Evolutionary conservation across 2,329 filamentous ascomycete genomes (phyloP), one percentile per base, ranked within the genome.

Genomic region (Claviceps sorghi): DNA sequence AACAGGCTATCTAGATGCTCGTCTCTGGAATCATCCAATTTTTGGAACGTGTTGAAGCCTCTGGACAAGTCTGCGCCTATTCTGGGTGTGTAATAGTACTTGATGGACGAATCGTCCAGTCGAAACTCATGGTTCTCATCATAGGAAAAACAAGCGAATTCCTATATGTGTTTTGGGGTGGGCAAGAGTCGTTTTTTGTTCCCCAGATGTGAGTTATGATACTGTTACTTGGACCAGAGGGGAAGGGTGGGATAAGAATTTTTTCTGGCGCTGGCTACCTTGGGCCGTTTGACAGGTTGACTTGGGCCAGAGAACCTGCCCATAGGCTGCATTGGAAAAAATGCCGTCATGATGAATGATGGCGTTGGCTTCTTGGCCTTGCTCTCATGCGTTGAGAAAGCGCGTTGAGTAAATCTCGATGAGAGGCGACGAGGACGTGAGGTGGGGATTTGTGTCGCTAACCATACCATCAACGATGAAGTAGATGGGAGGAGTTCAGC

Each of bases 141-240:
- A 68, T 93, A 97, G 9, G 91, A 97, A 69, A 97, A 98, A 68
- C 78, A 88, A 4, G 91, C 79, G 58, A 98, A 86, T 72, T 98
- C 93, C 84, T 91, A 40, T 9, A n/a, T 17, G 17, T 30, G 6
- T 22, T 42, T 32, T 30, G 15, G 15, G 21, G 13, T 26, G 7
- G 42, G 22, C 13, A n/a, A 38, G 6, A 15, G 26, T 3, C 5
- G 10, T 36, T 34, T 32, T 21, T 10, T 40, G 7, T 50, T n/a
- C n/a, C n/a, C n/a, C 13, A 43, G 26, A 19, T 43, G 48, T 36
- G 45, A 47, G 45, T 44, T 29, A 17, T 26, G 42, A 13, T n/a
- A 26, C 8, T 47, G 45, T 34, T 8, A 22, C 36, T 11, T 13
- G 22, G 4, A 7, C 17, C 26, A 7, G 26, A 15, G 43, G 43